Base-by-base conservation (phyloP, 768 basidiomycete species). In the Bullera alba region DNA sequence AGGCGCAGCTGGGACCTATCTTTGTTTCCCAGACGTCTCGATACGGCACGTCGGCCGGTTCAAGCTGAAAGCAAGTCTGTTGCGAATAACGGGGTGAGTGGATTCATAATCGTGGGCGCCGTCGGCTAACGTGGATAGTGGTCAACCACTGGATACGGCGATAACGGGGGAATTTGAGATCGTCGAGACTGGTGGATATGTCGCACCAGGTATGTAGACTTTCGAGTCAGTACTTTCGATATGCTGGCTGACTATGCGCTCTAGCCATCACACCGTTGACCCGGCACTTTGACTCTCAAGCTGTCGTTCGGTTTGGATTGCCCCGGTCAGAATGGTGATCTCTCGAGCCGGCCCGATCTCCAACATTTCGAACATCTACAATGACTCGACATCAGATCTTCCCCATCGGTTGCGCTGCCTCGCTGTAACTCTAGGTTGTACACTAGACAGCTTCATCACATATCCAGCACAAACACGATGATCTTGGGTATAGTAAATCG, bases 11-110 rank as follows among this genome's bases (percentile, higher is more conserved):
- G 85, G 89, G n/a, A 76, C 87, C 38, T 91, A 86, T 71, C 91
- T 95, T 63, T 74, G 90, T 47, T 95, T 92, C 64, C 84, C 90
- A 5, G 90, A 95, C 72, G 87, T 87, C 61, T 88, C 87, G 68
- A 81, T 93, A 50, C 80, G 87, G 16, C 80, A 79, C 76, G 77
- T 80, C 22, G 90, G 90, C 6, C 79, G 77, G 16, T 95, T 83
- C 74, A 80, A 81, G 63, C 77, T 92, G 48, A 80, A 82, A 45
- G 78, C 89, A 48, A 82, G 79, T 43, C 77, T 92, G 45, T 76
- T 87, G 71, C 79, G 80, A 65, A 80, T 87, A 62, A 83, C 83
- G 60, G 81, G 80, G 89, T 83, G 76, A 79, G 83, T 59, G 21
- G 42, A 15, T 16, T 29, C 14, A 19, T 17, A 25, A 41, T 7